These are phyloP conservation scores for Thalassiosira mediterranea DNA, from an alignment of 352 stramenopile genomes.

Conservation along the genomic window DNA sequence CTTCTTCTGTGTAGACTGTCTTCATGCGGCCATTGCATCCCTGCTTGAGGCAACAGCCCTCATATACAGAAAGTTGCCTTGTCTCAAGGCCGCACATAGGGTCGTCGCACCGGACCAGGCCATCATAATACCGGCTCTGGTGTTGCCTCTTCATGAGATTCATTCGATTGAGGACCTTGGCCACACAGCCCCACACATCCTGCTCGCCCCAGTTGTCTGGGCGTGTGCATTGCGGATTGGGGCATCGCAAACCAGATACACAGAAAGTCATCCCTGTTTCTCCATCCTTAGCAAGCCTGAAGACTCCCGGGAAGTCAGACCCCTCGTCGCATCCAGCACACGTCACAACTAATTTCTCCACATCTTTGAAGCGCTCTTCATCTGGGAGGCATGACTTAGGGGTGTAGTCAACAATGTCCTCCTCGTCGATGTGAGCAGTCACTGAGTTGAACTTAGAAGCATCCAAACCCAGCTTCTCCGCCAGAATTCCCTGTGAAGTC, in stretches of 20 bases:
- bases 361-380: constrained; percentile 81
- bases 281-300: constrained; percentile 46
- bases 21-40: constrained; percentile 91
- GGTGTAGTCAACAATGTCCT: constrained; percentile 80
- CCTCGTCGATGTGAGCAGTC: constrained; percentile 65
- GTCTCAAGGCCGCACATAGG: constrained; percentile 92
- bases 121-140: constrained; percentile 88
- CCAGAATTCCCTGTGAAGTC: constrained; percentile 90
- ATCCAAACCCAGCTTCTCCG: constrained; percentile 96
- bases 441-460: constrained; percentile 91
- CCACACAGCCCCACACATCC: constrained; percentile 60
- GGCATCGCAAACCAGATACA: constrained; percentile 55
- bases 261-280: constrained; percentile 36
- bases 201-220: constrained; percentile 65
- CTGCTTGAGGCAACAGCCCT: constrained; percentile 90
- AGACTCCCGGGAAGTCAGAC: constrained; percentile 68
- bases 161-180: constrained; percentile 66
- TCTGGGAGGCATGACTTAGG: constrained; percentile 76
- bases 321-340: constrained; percentile 66
- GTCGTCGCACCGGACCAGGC: constrained; percentile 93
- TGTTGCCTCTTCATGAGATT: constrained; percentile 62
- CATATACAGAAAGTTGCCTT: constrained; percentile 93
- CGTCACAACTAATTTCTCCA: constrained; percentile 71
- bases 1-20: constrained; percentile 89
- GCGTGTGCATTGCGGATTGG: constrained; percentile 63